Conservation (phyloP, 805 yeast genomes). For the Ogataea minuta region DNA sequence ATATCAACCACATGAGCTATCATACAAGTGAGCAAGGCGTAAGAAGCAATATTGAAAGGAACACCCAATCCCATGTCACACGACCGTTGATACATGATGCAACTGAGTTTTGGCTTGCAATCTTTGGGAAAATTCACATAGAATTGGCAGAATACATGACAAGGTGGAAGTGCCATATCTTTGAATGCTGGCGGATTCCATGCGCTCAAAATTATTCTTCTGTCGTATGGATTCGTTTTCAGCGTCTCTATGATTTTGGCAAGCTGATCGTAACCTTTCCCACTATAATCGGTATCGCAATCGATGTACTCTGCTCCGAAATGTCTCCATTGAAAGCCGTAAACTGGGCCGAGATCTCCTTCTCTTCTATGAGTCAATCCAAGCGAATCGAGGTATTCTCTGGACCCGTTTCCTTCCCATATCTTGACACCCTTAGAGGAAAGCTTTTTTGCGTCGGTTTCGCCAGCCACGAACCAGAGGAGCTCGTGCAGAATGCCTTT, state of each 20-base stretch:
- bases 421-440: conserved; percentile 87
- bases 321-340: conserved; percentile 99
- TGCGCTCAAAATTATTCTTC: conserved; percentile 92
- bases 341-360: conserved; percentile 97
- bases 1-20: conserved; percentile 92
- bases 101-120: conserved; percentile 67
- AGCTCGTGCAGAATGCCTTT: conserved; percentile 87
- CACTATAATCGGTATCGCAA: conserved; percentile 83
- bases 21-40: conserved; percentile 89
- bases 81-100: conserved; percentile 92
- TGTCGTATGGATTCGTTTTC: conserved; percentile 87
- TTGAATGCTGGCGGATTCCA: conserved; percentile 98
- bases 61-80: conserved; percentile 99
- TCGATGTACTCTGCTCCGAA: conserved; percentile 91
- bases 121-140: conserved; percentile 80
- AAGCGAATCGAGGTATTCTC: conserved; percentile 81
- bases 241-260: conserved; percentile 74
- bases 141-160: conserved; percentile 95
- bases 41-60: conserved; percentile 96
- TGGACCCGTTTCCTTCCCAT: conserved; percentile 98
- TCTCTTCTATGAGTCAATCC: conserved; percentile 80
- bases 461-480: conserved; percentile 89
- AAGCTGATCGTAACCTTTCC: conserved; percentile 89
- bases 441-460: conserved; percentile 80
- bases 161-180: conserved; percentile 97